phyloP scores from a whole-genome alignment of 371 early-diverging fungal species.

The Rhizopus arrhizus region DNA sequence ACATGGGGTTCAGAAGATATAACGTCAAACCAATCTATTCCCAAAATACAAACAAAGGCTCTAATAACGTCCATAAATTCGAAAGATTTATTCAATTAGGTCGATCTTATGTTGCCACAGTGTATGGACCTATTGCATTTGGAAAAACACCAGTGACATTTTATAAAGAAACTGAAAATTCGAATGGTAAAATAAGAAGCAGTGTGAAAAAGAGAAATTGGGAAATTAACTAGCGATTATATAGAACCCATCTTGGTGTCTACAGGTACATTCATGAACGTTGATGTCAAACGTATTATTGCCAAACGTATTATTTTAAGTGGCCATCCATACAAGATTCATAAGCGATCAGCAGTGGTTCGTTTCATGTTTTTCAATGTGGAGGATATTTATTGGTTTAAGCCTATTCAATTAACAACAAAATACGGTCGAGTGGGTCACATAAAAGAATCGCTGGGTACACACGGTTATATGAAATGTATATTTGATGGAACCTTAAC shows the following conservation, averaged over 20 bases:
- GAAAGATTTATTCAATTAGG: conserved; percentile 86
- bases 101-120: conserved; percentile 72
- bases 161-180: conserved; percentile 66
- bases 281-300: conserved; percentile 84
- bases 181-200: conserved; percentile 43
- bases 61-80: conserved; percentile 94
- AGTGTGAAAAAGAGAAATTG: not conserved
- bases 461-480: conserved; percentile 98
- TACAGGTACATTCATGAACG: conserved; percentile 75
- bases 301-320: conserved; percentile 94
- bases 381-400: conserved; percentile 91
- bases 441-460: conserved; percentile 90
- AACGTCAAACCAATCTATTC: conserved; percentile 86
- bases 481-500: conserved; percentile 88
- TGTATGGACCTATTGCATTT: conserved; percentile 89
- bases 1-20: conserved; percentile 88
- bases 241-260: conserved; percentile 73
- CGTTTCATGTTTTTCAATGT: conserved; percentile 96
- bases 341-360: conserved; percentile 90
- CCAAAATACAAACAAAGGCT: conserved; percentile 78
- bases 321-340: conserved; percentile 92
- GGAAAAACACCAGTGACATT: conserved; percentile 78
- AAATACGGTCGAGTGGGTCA: conserved; percentile 92
- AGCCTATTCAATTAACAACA: conserved; percentile 89
- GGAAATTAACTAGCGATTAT: not conserved